Base-by-base conservation (phyloP, 2,329 filamentous ascomycete genomes). In the Cercospora sesami region DNA sequence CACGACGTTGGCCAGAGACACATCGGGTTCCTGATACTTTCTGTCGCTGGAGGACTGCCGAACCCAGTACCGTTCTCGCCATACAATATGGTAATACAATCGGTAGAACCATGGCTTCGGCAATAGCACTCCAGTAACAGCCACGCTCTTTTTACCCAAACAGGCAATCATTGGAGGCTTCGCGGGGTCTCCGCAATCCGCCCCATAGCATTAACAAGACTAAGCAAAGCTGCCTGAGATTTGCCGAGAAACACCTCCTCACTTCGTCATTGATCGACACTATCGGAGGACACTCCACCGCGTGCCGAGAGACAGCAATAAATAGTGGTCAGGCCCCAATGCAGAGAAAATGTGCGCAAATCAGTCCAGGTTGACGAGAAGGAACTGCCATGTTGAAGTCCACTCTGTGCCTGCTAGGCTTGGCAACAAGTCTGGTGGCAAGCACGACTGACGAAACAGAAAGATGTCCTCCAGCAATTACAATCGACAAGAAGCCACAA, bases 401-500 rank as follows among this genome's bases (percentile, higher is more conserved):
- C 7, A 30, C 48, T 0, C 8, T 55, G 12, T 55, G 48, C 14
- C 23, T 55, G 23, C 48, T 55, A n/a, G 48, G 48, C 48, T 30
- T 55, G 48, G 48, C 48, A 9, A 28, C 48, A 55, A 30, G 48
- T 55, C 23, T 55, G 4, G 23, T 30, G 2, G 48, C 48, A 28
- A 30, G 48, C 23, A 30, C 48, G 23, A 28, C 23, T 33, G 28
- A 14, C 2, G 30, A 36, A 42, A 23, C 59, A 26, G 21, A 28
- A 28, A 45, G 7, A 61, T 61, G 59, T 26, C 59, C 18, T 1
- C 36, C 31, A 3, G 36, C 59, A 5, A 45, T 61, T 8, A 61
- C 59, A 16, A 45, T 63, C 33, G 48, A 64, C 12, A 63, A 63
- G 33, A 71, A 70, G 28, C 64, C 68, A 3, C 55, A 66, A 2